A percentile compares a stretch with the other conserved stretches of the same genome.
Conservation (phyloP, 2,329 filamentous ascomycete species). For the Phyllosticta capitalensis region DNA sequence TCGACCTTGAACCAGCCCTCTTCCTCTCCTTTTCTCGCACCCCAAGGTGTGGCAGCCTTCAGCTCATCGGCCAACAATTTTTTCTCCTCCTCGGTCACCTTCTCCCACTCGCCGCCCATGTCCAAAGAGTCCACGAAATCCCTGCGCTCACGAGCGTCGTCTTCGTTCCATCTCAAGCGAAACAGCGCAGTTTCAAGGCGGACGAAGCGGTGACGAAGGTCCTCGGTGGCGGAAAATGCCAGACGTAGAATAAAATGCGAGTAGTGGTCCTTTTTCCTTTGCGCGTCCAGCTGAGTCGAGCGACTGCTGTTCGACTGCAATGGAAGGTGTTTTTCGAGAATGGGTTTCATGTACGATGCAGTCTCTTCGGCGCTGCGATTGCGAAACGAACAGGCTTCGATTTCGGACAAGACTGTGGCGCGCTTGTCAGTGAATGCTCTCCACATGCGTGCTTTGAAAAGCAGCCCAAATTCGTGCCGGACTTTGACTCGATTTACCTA, state of each 20-base stretch:
- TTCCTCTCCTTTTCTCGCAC: constrained; percentile 50
- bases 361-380: constrained; percentile 82
- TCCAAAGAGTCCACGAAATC: constrained; percentile 69
- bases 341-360: constrained; percentile 68
- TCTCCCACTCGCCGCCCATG: constrained; percentile 63
- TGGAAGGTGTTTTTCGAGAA: constrained; percentile 79
- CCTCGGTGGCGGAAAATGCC: constrained; percentile 85
- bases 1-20: constrained; percentile 94
- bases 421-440: background rate
- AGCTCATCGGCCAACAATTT: constrained; percentile 55
- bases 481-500: constrained; percentile 29
- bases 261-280: constrained; percentile 93
- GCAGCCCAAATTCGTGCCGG: background rate
- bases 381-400: constrained; percentile 92
- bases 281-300: constrained; percentile 48
- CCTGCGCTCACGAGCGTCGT: constrained; percentile 62
- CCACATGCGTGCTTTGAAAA: background rate
- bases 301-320: constrained; percentile 66
- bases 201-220: constrained; percentile 75
- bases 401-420: constrained; percentile 62
- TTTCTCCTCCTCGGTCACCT: constrained; percentile 71
- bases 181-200: constrained; percentile 87
- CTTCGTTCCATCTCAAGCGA: constrained; percentile 67
- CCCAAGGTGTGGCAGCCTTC: constrained; percentile 13
- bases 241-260: constrained; percentile 93